These are phyloP conservation scores for Scutellaria barbata DNA, from an alignment of 257 asterid species.

Conservation along the genomic window DNA sequence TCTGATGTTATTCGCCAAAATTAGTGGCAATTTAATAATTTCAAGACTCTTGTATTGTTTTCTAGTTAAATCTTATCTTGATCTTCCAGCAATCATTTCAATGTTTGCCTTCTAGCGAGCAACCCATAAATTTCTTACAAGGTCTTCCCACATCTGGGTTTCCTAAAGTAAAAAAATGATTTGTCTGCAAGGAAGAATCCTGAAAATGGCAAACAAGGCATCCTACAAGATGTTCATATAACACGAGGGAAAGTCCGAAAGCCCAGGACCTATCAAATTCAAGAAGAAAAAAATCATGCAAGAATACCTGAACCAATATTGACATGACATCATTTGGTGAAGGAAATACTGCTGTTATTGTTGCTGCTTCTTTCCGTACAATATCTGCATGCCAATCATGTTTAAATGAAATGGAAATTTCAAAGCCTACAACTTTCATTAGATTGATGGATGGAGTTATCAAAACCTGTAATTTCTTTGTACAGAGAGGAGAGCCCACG, in stretches of 20 bases:
- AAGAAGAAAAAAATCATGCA: slow-evolving; percentile 23
- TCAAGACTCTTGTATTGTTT: slow-evolving; percentile 16
- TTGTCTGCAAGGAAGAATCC: slow-evolving; percentile 19
- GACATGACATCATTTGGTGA: slow-evolving; percentile 98
- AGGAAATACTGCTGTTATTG: slow-evolving; percentile 94
- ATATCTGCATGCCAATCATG: slow-evolving; percentile 63
- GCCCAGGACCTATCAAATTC: slow-evolving; percentile 33
- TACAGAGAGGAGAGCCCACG: slow-evolving; percentile 88
- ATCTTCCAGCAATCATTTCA: slow-evolving; percentile 11
- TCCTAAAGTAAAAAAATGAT: slow-evolving; percentile 23
- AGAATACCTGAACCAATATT: slow-evolving; percentile 89
- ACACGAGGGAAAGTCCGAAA: slow-evolving; percentile 26
- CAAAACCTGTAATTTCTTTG: slow-evolving; percentile 91
- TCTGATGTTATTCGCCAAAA: slow-evolving; percentile 12
- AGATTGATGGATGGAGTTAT: slow-evolving; percentile 34
- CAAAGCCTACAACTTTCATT: slow-evolving; percentile 27
- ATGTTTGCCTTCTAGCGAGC: slow-evolving; percentile 25
- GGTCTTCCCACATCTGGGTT: slow-evolving; percentile 20
- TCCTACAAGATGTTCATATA: slow-evolving; percentile 21
- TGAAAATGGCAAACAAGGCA: slow-evolving; percentile 17
- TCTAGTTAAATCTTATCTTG: slow-evolving; percentile 22
- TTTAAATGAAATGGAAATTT: slow-evolving; percentile 28
- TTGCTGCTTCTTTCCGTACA: slow-evolving; percentile 97
- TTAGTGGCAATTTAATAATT: slow-evolving; percentile 6
- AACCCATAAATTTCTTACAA: slow-evolving; percentile 10